These are phyloP conservation scores for Tilletia horrida DNA, from an alignment of 1,284 basidiomycete genomes.

Conservation along the genomic window DNA sequence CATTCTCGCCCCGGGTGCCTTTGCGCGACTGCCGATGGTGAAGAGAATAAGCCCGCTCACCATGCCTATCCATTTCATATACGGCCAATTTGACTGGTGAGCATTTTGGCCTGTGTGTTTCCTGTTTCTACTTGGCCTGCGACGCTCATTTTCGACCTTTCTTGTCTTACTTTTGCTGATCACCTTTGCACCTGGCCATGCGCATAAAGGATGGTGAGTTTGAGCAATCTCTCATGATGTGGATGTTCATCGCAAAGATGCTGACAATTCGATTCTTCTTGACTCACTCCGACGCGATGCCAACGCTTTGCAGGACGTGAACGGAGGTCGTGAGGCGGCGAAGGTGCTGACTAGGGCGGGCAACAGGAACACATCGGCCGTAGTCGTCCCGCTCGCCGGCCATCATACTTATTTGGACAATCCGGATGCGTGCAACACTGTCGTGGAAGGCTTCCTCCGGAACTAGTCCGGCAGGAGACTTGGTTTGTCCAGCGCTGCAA, in stretches of 20 bases:
- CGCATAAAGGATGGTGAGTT: no score
- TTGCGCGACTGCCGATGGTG: slow-evolving; percentile 45
- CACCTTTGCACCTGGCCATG: not conserved
- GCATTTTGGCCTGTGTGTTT: no score
- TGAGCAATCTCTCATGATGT: no score
- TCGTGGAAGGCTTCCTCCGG: not conserved
- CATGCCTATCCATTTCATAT: slow-evolving; percentile 49
- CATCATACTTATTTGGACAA: slow-evolving; percentile 53
- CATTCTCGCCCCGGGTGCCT: slow-evolving; percentile 48
- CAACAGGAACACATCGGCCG: slow-evolving; percentile 32
- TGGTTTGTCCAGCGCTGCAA: no score
- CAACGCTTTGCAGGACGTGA: slow-evolving; percentile 36
- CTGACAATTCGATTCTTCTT: not conserved
- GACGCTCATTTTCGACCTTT: not conserved
- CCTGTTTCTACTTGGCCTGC: no score
- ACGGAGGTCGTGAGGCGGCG: slow-evolving; percentile 37
- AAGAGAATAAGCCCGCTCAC: slow-evolving; percentile 35
- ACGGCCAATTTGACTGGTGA: slow-evolving; percentile 50
- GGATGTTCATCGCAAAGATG: no score
- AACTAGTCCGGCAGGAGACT: no score
- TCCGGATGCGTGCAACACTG: slow-evolving; percentile 19
- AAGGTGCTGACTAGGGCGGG: slow-evolving; percentile 34
- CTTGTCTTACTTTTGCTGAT: not conserved
- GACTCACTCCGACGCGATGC: no score
- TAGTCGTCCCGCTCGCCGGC: slow-evolving; percentile 45